phyloP scores from a whole-genome alignment of 441 rosid genomes.

The Populus hybrid region DNA sequence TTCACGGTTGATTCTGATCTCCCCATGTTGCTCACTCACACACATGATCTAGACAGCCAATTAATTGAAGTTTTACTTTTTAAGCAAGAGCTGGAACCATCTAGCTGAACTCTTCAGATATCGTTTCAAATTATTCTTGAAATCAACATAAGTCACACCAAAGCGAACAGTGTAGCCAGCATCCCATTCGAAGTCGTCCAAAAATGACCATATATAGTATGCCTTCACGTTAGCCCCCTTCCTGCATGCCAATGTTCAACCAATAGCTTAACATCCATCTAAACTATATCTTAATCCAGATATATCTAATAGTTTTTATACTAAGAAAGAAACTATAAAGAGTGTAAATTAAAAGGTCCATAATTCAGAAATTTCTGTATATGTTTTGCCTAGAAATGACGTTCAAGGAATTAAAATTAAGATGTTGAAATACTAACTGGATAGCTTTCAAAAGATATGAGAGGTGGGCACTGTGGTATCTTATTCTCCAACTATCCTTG shows the following conservation, averaged over 20 bases:
- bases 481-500: conserved; percentile 29
- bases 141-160: conserved; percentile 33
- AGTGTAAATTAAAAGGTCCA: no score
- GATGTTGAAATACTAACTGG: conserved; percentile 21
- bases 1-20: no score
- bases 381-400: no score
- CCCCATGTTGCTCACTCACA: no score
- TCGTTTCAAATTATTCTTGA: conserved; percentile 25
- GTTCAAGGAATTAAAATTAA: background rate
- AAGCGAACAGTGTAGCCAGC: conserved; percentile 32
- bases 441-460: conserved; percentile 36
- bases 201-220: conserved; percentile 33
- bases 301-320: no score
- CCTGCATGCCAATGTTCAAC: conserved; percentile 13
- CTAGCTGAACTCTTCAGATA: conserved; percentile 29
- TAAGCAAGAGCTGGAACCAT: conserved; percentile 34
- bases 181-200: conserved; percentile 42
- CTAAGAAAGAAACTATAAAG: no score
- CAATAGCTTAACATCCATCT: no score
- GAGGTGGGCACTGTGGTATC: conserved; percentile 33
- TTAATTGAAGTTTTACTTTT: background rate
- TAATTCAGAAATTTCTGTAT: no score
- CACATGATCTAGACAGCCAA: no score
- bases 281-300: no score
- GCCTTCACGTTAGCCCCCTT: conserved; percentile 34